Evolutionary conservation across 192 early-diverging fungal species (phyloP).

Genomic region (Lunasporangiospora selenospora): DNA sequence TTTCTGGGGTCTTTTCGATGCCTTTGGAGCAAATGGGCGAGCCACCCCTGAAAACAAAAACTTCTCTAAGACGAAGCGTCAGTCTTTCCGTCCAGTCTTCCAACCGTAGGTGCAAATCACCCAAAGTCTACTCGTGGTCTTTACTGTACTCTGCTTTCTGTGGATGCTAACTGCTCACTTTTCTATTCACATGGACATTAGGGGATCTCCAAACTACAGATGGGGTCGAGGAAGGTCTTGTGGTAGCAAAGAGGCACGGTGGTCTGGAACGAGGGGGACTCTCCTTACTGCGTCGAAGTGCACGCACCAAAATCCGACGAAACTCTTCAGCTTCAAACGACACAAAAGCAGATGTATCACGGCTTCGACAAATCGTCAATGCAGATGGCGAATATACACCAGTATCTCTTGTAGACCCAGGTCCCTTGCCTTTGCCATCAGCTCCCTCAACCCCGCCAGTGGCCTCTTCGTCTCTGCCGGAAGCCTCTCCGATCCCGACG

Average conservation of each 20-base stretch:
- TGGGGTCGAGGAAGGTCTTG: slow-evolving; percentile 48
- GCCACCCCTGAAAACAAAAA: slow-evolving; percentile 29
- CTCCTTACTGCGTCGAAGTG: slow-evolving; percentile 52
- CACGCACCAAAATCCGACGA: slow-evolving; percentile 59
- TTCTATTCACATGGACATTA: slow-evolving; percentile 13
- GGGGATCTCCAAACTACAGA: slow-evolving; percentile 52
- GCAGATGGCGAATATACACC: slow-evolving; percentile 31
- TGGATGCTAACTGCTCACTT: background rate
- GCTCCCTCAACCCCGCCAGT: background rate
- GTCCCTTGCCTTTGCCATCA: slow-evolving; percentile 25
- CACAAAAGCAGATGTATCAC: slow-evolving; percentile 22
- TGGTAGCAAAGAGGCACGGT: slow-evolving; percentile 40
- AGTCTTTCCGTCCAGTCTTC: slow-evolving; percentile 33
- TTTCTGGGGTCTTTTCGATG: slow-evolving; percentile 22
- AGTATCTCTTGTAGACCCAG: slow-evolving; percentile 31
- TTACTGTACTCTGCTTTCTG: no score
- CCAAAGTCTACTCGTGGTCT: background rate
- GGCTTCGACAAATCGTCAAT: slow-evolving; percentile 23
- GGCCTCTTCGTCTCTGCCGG: no score
- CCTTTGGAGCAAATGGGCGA: slow-evolving; percentile 34
- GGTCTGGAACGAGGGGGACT: slow-evolving; percentile 49
- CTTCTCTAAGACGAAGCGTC: slow-evolving; percentile 38
- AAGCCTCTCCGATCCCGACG: background rate
- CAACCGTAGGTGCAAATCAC: slow-evolving; percentile 19
- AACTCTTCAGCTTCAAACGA: slow-evolving; percentile 54